A percentile compares a stretch with the other conserved stretches of the same genome.
Conservation (phyloP, 306 rosid species). For the Inga oerstediana region DNA sequence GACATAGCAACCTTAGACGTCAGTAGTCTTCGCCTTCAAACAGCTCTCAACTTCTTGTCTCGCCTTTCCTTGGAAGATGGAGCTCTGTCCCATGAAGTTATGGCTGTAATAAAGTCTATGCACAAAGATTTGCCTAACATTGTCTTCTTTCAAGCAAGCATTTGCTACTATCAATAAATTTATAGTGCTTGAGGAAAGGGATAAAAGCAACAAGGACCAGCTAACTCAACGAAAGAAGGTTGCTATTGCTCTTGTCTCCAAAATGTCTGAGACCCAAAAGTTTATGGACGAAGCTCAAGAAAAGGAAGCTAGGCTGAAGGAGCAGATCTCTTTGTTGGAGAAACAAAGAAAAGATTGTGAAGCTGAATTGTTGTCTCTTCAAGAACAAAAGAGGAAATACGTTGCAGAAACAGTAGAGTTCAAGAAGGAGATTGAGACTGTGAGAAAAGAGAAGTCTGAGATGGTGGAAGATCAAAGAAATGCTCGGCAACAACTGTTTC, state of each 20-base stretch:
- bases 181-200: not conserved
- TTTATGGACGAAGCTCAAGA: not conserved
- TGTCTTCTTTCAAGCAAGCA: no score
- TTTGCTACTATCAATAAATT: no score
- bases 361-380: not conserved
- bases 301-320: not conserved
- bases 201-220: not conserved
- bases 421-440: not conserved
- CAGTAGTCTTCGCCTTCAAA: no score
- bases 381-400: not conserved
- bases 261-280: not conserved
- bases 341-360: not conserved
- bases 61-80: no score
- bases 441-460: not conserved
- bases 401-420: not conserved
- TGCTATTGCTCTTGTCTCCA: not conserved
- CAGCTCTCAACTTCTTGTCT: no score
- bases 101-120: no score
- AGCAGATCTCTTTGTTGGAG: not conserved
- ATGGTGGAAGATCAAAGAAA: not conserved
- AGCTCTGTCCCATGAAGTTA: no score
- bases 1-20: conserved; percentile 26
- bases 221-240: not conserved
- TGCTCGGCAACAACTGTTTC: not conserved
- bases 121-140: no score